phyloP scores from a whole-genome alignment of 2,329 filamentous ascomycete species.

The Aspergillus niger region DNA sequence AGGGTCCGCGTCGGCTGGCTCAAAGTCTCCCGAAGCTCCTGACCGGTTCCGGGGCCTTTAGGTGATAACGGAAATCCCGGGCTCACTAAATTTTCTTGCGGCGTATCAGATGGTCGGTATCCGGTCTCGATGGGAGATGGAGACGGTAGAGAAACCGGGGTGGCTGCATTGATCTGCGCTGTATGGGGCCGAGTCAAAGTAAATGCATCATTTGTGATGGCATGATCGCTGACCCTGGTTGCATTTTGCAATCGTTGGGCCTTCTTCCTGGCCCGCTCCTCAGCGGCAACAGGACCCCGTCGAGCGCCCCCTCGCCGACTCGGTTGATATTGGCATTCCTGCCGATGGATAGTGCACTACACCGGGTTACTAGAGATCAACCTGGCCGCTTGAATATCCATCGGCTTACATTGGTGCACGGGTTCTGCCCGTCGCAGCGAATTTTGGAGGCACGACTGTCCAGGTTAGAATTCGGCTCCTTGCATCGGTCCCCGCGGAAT shows the following conservation, averaged over 20 bases:
- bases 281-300: constrained; percentile 4
- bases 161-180: neutral
- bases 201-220: neutral
- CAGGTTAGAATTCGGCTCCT: neutral
- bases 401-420: constrained; percentile 23
- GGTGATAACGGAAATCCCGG: neutral
- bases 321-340: constrained; percentile 11
- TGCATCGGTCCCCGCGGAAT: neutral
- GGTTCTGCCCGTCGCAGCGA: constrained; percentile 26
- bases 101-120: neutral
- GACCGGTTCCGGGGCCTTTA: neutral
- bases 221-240: neutral
- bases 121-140: neutral
- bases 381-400: neutral
- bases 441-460: constrained; percentile 26
- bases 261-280: neutral
- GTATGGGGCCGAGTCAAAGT: neutral
- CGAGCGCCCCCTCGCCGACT: constrained; percentile 14
- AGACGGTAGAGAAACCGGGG: neutral
- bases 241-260: neutral
- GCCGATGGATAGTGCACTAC: neutral
- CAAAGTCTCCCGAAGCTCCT: neutral
- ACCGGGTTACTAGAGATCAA: neutral
- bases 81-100: neutral
- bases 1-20: neutral